Base-by-base conservation (phyloP, 2,329 filamentous ascomycete genomes). In the Diaporthe amygdali region DNA sequence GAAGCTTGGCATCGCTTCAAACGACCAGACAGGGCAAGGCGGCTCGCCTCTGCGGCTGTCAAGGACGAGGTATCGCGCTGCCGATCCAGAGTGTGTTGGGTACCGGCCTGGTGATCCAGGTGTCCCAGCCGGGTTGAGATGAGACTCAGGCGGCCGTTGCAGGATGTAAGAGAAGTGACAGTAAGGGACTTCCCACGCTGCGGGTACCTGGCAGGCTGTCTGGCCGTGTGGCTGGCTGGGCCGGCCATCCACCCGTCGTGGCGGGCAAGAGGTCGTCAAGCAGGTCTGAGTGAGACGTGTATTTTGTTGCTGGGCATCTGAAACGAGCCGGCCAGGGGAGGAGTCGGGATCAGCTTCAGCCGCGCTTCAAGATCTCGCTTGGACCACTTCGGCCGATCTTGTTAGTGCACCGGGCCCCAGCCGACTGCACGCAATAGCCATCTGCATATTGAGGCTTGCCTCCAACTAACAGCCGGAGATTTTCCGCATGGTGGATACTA, bases 301-400 rank as follows among this genome's bases (percentile, higher is more conserved):
- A n/a, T 55, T 56, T 67, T 69, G 61, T 32, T 71, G 46, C 25
- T 52, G 41, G 41, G 14, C 27, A 66, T 73, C 59, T 70, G 70
- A 70, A 72, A 73, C 70, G 44, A 44, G 37, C 61, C 47, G 52
- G 46, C 52, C 64, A 68, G n/a, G 37, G 47, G 63, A 39, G 54
- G 41, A 66, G 72, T 68, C 70, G 70, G 72, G 61, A 69, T 59
- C 70, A 70, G 46, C 59, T 61, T 51, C 66, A 72, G 72, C 72
- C 72, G 69, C 69, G 72, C 67, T 37, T 69, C 66, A 66, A 69
- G 59, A 66, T 66, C 55, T 68, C 71, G 68, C 68, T 68, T 66
- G 59, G 67, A 44, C 70, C 59, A 59, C 52, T 27, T 39, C 22
- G 2, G 68, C 27, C 41, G 55, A 54, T 69, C 54, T 55, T 54